phyloP scores from a whole-genome alignment of 306 rosid species.

The Hippophae gyantsensis region DNA sequence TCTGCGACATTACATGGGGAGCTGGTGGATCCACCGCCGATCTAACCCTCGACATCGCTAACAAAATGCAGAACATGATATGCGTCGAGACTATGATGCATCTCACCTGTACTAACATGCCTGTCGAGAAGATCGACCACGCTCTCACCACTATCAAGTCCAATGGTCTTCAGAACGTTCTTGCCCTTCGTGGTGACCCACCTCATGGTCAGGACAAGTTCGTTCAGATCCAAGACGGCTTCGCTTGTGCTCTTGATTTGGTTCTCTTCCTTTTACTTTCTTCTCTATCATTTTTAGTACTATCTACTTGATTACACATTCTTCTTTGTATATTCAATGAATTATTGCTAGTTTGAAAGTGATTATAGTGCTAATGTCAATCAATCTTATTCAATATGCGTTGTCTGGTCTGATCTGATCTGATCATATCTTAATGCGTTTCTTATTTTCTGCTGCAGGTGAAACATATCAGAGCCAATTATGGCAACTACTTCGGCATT shows the following conservation, averaged over 20 bases:
- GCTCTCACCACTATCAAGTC: slow-evolving; percentile 76
- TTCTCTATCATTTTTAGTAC: background rate
- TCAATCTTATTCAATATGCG: too few species aligned
- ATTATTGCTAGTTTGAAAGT: too few species aligned
- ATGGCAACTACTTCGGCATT: slow-evolving; percentile 90
- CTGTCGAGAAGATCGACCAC: slow-evolving; percentile 81
- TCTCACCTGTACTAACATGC: slow-evolving; percentile 97
- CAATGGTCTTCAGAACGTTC: slow-evolving; percentile 89
- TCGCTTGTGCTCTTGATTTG: slow-evolving; percentile 86
- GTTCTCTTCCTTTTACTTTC: slow-evolving; percentile 16
- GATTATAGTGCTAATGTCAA: too few species aligned
- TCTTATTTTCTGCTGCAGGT: slow-evolving; percentile 36
- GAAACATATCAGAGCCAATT: slow-evolving; percentile 58
- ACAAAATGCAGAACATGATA: slow-evolving; percentile 83
- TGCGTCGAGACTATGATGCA: slow-evolving; percentile 98
- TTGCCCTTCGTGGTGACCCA: slow-evolving; percentile 94
- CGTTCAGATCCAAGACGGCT: slow-evolving; percentile 81
- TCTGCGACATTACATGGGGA: slow-evolving; percentile 98
- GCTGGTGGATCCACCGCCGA: slow-evolving; percentile 96
- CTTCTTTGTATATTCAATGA: background rate
- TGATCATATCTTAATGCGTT: too few species aligned
- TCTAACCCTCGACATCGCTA: slow-evolving; percentile 78
- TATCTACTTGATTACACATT: background rate
- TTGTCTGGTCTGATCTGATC: too few species aligned
- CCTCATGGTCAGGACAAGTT: slow-evolving; percentile 98